Percentiles rank a stretch among this genome's conserved stretches.
Conservation (phyloP, 176 grass and related monocot genomes). For the Aechmea fasciata region DNA sequence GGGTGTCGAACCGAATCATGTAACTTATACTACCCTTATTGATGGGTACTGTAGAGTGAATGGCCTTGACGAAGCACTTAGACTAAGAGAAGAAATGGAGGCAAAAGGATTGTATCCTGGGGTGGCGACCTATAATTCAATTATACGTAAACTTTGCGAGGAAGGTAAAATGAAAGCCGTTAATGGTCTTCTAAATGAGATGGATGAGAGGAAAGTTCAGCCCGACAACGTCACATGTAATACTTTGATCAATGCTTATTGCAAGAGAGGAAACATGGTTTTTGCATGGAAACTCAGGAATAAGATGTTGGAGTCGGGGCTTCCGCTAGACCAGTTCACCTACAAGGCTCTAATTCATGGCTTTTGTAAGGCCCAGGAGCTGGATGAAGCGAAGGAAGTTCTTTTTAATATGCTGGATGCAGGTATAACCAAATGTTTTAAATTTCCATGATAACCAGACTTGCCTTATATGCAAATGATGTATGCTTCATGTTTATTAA, state of each 20-base stretch:
- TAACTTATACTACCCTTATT: conserved; percentile 77
- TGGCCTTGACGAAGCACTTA: conserved; percentile 36
- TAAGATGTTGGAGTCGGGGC: conserved; percentile 82
- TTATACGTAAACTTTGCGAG: conserved; percentile 76
- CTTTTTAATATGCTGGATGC: conserved; percentile 72
- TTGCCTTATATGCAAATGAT: too few relatives aligned
- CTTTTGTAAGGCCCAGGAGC: conserved; percentile 56
- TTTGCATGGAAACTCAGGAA: conserved; percentile 58
- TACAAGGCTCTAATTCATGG: conserved; percentile 88
- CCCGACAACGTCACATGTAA: conserved; percentile 86
- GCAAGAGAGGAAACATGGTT: conserved; percentile 66
- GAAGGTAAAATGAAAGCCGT: conserved; percentile 64
- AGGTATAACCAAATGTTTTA: conserved; percentile 29
- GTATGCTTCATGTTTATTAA: too few relatives aligned
- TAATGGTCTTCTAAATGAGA: conserved; percentile 62
- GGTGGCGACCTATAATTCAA: conserved; percentile 55
- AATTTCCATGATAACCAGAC: not conserved
- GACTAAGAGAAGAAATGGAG: conserved; percentile 57
- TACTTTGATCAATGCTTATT: conserved; percentile 79
- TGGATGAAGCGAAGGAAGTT: conserved; percentile 65
- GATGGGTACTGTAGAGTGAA: conserved; percentile 67
- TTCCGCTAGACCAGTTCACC: conserved; percentile 68
- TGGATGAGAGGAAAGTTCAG: conserved; percentile 64
- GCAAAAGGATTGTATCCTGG: conserved; percentile 39
- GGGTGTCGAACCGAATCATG: conserved; percentile 25